Evolutionary conservation across 768 basidiomycete genomes (phyloP).

Genomic region (Tulasnella sp.): DNA sequence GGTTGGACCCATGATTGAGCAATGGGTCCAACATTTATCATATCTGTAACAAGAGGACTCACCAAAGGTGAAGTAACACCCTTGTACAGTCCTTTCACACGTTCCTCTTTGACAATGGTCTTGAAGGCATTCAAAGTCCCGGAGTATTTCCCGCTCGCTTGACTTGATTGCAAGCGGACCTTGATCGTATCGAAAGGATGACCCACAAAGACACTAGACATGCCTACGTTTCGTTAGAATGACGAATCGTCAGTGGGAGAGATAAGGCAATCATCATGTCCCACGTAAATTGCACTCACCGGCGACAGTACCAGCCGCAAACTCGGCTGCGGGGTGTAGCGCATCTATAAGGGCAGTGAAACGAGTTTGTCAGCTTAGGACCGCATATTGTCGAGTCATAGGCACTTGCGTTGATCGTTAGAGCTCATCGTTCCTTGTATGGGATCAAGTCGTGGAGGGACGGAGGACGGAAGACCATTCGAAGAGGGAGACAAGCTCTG

Average conservation of each 20-base stretch:
- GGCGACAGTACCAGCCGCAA: slow-evolving; percentile 71
- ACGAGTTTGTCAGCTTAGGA: neutral
- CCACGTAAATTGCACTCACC: slow-evolving; percentile 38
- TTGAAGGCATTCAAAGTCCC: slow-evolving; percentile 56
- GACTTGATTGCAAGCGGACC: slow-evolving; percentile 71
- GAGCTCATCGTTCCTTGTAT: neutral
- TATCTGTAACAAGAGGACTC: slow-evolving; percentile 32
- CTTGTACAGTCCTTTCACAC: slow-evolving; percentile 64
- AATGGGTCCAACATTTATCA: neutral
- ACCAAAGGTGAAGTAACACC: slow-evolving; percentile 80
- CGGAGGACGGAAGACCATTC: slow-evolving; percentile 1
- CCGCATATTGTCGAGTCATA: neutral
- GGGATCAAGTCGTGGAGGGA: neutral
- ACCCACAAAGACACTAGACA: slow-evolving; percentile 62
- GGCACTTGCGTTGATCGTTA: neutral
- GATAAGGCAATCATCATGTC: neutral
- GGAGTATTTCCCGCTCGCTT: slow-evolving; percentile 54
- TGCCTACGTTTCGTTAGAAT: slow-evolving; percentile 42
- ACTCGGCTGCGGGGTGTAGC: slow-evolving; percentile 59
- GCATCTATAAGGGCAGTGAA: neutral
- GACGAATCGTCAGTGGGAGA: neutral
- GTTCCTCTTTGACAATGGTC: slow-evolving; percentile 69
- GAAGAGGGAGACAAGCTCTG: neutral
- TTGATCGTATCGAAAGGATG: slow-evolving; percentile 88
- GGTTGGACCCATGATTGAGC: neutral